Percentiles rank a stretch among this genome's conserved stretches.
These are phyloP conservation scores for Zygotorulaspora sp. DNA, from an alignment of 805 yeast genomes.

Conservation along the genomic window DNA sequence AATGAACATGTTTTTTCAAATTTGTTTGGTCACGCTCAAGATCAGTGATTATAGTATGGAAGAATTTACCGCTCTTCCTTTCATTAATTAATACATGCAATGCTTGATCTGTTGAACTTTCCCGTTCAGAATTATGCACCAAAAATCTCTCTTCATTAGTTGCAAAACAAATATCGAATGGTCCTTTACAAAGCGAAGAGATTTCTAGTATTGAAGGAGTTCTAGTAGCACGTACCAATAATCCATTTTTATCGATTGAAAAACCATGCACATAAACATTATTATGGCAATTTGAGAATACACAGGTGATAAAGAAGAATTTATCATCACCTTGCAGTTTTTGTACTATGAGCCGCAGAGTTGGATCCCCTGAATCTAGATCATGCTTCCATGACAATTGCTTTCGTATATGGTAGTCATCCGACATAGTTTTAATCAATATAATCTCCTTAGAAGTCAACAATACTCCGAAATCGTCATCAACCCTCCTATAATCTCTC, in stretches of 20 bases:
- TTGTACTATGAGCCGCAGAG: constrained; percentile 41
- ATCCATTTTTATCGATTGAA: constrained; percentile 8
- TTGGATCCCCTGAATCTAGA: constrained; percentile 50
- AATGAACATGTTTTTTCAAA: constrained; percentile 1
- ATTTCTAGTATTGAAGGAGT: constrained; percentile 18
- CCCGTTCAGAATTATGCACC: too few relatives aligned
- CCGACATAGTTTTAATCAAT: constrained; percentile 40
- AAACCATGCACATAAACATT: constrained; percentile 23
- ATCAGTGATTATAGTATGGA: constrained; percentile 9
- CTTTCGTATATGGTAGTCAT: constrained; percentile 38
- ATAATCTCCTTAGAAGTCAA: constrained; percentile 65
- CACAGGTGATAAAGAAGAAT: constrained; percentile 13
- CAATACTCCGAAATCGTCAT: constrained; percentile 42
- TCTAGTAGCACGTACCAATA: constrained; percentile 16
- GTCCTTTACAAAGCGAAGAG: constrained; percentile 13
- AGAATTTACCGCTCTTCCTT: constrained; percentile 3
- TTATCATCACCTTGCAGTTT: constrained; percentile 13
- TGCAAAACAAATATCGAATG: neutral
- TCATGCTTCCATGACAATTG: constrained; percentile 71
- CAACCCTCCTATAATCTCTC: constrained; percentile 40
- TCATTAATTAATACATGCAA: constrained; percentile 9
- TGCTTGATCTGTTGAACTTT: too few relatives aligned
- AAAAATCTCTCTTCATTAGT: too few relatives aligned
- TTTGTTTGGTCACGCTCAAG: neutral
- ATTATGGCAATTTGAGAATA: constrained; percentile 21